These are phyloP conservation scores for Alternaria consortialis DNA, from an alignment of 2,329 filamentous ascomycete genomes.

Conservation along the genomic window DNA sequence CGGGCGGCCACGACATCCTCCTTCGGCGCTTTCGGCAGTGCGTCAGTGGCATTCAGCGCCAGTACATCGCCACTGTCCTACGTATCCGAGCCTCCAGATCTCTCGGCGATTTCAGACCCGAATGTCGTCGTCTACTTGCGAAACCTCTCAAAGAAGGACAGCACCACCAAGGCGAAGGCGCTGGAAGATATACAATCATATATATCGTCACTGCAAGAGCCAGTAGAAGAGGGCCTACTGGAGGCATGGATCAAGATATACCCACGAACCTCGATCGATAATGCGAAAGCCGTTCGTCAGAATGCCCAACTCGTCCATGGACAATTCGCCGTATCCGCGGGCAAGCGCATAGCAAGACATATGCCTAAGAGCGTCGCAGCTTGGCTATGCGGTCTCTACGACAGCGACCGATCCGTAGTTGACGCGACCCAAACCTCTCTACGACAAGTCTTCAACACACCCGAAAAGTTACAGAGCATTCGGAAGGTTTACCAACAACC, in stretches of 20 bases:
- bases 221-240: slow-evolving; percentile 81
- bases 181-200: slow-evolving; percentile 82
- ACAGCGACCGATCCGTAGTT: slow-evolving; percentile 80
- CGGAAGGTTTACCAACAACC: slow-evolving; percentile 83
- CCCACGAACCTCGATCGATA: slow-evolving; percentile 89
- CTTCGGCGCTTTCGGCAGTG: slow-evolving; percentile 55
- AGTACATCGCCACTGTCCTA: slow-evolving; percentile 78
- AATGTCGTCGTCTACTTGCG: slow-evolving; percentile 91
- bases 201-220: slow-evolving; percentile 66
- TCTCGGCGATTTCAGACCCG: slow-evolving; percentile 78
- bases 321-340: slow-evolving; percentile 64
- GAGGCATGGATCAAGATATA: slow-evolving; percentile 91
- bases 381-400: slow-evolving; percentile 92
- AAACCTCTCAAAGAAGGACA: slow-evolving; percentile 91
- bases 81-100: slow-evolving; percentile 83
- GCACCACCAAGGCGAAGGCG: slow-evolving; percentile 88
- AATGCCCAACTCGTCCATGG: slow-evolving; percentile 81
- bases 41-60: slow-evolving; percentile 54
- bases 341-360: slow-evolving; percentile 84
- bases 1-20: slow-evolving; percentile 60
- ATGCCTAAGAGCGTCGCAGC: slow-evolving; percentile 80
- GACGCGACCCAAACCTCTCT: slow-evolving; percentile 82
- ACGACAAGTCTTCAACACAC: slow-evolving; percentile 75
- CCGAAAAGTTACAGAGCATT: slow-evolving; percentile 79
- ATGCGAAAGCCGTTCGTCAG: slow-evolving; percentile 85